A percentile compares a stretch with the other conserved stretches of the same genome.
phyloP scores from a whole-genome alignment of 176 grass and related monocot species.

The Puya raimondii region DNA sequence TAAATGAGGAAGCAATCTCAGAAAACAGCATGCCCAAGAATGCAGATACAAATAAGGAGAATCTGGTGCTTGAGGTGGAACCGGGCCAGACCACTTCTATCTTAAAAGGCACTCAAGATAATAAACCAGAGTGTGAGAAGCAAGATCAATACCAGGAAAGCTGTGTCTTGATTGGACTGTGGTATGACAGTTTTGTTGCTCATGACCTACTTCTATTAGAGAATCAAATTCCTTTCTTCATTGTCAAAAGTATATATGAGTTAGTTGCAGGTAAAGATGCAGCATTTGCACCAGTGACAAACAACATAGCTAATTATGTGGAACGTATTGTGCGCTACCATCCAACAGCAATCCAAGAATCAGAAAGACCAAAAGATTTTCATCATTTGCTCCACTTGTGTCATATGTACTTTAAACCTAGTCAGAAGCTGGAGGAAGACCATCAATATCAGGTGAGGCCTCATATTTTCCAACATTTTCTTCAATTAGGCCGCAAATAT shows the following conservation, averaged over 20 bases:
- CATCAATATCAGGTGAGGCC: no score
- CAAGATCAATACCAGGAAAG: no score
- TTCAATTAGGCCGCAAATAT: neutral
- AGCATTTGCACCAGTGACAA: neutral
- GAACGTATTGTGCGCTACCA: neutral
- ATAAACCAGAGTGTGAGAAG: neutral
- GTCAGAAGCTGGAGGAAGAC: neutral
- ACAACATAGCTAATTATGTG: neutral
- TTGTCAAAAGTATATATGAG: neutral
- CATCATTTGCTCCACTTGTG: neutral
- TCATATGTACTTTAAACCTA: slow-evolving; percentile 10
- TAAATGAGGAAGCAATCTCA: no score
- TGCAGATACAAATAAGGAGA: no score
- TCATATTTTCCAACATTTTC: neutral
- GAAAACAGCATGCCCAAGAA: no score
- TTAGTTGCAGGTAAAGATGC: neutral
- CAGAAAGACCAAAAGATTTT: slow-evolving; percentile 6
- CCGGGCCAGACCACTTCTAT: neutral
- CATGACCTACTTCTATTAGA: slow-evolving; percentile 3
- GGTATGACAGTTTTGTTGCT: slow-evolving; percentile 1
- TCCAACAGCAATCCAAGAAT: neutral
- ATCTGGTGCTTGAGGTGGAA: neutral
- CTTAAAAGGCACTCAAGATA: neutral
- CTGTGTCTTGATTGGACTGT: neutral
- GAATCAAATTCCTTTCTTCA: slow-evolving; percentile 9